Base-by-base conservation (phyloP, 192 early-diverging fungal species). In the Globomyces pollinis-pini region DNA sequence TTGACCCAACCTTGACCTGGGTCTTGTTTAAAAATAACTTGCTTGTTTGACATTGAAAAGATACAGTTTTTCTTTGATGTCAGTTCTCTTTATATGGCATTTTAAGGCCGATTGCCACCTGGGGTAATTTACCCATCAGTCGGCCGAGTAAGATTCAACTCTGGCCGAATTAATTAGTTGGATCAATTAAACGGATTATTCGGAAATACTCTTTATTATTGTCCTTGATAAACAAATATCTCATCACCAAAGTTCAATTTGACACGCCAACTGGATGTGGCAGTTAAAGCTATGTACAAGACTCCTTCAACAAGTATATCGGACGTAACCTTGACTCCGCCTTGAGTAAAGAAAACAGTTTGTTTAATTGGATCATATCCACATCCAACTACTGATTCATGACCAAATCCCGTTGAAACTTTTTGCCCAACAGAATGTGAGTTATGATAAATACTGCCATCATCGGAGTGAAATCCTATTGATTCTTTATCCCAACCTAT, bases 381-480 rank as follows among this genome's bases (percentile, higher is more conserved):
- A 23, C 42, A 31, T 21, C 69, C 72, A 24, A 74, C 26, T 1
- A 69, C 60, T 56, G 64, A 65, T 8, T 69, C 68, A n/a, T 45
- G 50, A 9, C 34, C 29, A 33, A 39, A 66, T 1, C 55, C 20
- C 2, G 34, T 44, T 2, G 28, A 36, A 42, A 64, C 59, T 31
- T 24, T 11, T 7, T 42, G 21, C 12, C 68, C 68, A 18, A 62
- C 64, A 24, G 64, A 55, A 28, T 62, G 50, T 16, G 67, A 42
- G 20, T 63, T 64, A 32, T 63, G 35, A 61, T 63, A 78, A 28
- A 74, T 20, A 24, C 57, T 51, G 28, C 72, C 76, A 59, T 78
- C 76, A 62, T 78, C 76, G 13, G 50, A 57, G 55, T 78, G 76
- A 54, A 65, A 71, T 1, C 62, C 76, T 30, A 78, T 29, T 5